These are phyloP conservation scores for Adansonia rubrostipa DNA, from an alignment of 441 rosid genomes.

Conservation along the genomic window DNA sequence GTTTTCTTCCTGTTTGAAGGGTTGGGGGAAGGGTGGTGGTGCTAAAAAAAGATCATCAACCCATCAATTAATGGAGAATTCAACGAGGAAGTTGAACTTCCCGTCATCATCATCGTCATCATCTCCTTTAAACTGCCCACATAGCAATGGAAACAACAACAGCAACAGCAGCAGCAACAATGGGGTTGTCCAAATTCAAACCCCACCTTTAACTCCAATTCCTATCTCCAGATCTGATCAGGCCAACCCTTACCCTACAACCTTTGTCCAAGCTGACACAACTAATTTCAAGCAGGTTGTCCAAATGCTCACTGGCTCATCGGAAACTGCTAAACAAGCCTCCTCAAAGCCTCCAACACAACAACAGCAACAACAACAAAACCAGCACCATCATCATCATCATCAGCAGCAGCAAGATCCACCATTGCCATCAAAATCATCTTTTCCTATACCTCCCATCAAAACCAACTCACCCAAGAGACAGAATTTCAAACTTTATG, in stretches of 20 bases:
- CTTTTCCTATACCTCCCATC: conserved; percentile 70
- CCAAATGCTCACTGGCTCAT: conserved; percentile 90
- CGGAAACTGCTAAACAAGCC: conserved; percentile 64
- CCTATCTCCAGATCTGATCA: conserved; percentile 73
- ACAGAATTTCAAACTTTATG: conserved; percentile 79
- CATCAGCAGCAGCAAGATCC: conserved; percentile 49
- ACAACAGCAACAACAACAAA: conserved; percentile 12
- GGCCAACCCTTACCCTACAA: conserved; percentile 84
- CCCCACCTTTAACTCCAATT: conserved; percentile 51
- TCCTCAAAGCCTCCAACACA: conserved; percentile 39
- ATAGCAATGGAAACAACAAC: conserved; percentile 37
- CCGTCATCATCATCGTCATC: conserved; percentile 33
- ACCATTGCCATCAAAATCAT: conserved; percentile 37
- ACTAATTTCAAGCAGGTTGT: conserved; percentile 92
- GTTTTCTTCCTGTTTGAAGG: conserved; percentile 24
- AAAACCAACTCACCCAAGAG: conserved; percentile 56
- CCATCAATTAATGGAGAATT: conserved; percentile 46
- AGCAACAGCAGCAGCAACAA: conserved; percentile 15
- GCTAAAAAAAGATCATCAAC: conserved; percentile 2
- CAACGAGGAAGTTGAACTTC: conserved; percentile 34
- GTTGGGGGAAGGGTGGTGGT: not conserved
- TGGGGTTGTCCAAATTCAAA: conserved; percentile 49
- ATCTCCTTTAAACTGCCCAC: conserved; percentile 57
- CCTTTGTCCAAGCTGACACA: conserved; percentile 94
- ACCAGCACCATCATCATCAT: not conserved